Evolutionary conservation across 169 alveolate genomes (phyloP).

Genomic region (Sarcocystis neurona): DNA sequence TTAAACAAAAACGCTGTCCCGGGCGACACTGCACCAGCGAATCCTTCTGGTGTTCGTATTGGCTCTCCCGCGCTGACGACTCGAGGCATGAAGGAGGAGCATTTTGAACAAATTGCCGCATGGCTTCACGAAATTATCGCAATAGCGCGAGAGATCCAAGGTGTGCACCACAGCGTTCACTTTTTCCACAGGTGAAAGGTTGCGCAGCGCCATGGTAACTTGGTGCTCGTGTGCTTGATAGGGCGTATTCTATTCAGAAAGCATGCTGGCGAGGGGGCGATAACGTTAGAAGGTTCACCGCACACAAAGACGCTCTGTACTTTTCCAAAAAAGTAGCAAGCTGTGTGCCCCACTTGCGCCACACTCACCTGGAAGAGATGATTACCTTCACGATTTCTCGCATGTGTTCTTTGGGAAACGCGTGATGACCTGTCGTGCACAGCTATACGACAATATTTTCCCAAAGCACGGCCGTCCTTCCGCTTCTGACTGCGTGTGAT

Average conservation of each 20-base stretch:
- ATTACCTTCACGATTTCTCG: too few relatives aligned
- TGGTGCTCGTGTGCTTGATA: neutral
- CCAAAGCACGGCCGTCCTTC: neutral
- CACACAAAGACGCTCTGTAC: neutral
- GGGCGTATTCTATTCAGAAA: neutral
- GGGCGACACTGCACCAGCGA: conserved; percentile 74
- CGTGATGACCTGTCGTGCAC: too few relatives aligned
- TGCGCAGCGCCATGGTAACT: neutral
- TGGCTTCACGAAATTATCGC: conserved; percentile 70
- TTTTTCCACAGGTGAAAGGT: neutral
- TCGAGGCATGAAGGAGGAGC: conserved; percentile 89
- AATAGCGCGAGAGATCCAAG: conserved; percentile 58
- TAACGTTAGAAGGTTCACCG: neutral
- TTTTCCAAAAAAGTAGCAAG: neutral
- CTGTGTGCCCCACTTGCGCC: neutral
- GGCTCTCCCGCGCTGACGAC: conserved; percentile 96
- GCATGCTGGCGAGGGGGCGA: neutral
- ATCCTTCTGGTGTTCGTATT: conserved; percentile 71
- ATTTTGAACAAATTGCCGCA: conserved; percentile 69
- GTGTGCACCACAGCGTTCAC: neutral
- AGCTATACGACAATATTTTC: too few relatives aligned
- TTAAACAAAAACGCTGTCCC: conserved; percentile 87
- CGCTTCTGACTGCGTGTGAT: neutral
- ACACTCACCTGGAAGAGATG: too few relatives aligned
- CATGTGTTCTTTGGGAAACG: too few relatives aligned